Base-by-base conservation (phyloP, 2,329 filamentous ascomycete species). In the Sclerotinia nivalis region DNA sequence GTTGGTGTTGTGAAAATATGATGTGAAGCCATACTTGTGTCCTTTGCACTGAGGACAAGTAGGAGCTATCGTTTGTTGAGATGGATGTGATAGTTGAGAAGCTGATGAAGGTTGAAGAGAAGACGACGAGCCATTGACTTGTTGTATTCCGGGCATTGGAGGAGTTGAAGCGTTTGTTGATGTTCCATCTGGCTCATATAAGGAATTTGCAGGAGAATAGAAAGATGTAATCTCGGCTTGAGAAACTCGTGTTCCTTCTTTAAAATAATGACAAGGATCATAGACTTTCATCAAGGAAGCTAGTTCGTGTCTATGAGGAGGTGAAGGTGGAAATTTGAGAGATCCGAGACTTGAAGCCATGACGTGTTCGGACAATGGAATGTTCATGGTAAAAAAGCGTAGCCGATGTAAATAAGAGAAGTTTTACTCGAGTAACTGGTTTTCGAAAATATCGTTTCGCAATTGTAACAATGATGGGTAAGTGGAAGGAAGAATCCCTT, bases 1-100 rank as follows among this genome's bases (percentile, higher is more conserved):
- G 1, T 56, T 67, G 5, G 55, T 69, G 59, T 76, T 76, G 66
- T 77, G 75, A 68, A 77, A 77, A 60, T 77, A 77, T 4, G 72
- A 55, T 20, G 71, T 75, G 72, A 74, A 77, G 61, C 71, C 69
- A 66, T 75, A 76, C 22, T 72, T 73, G 22, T 72, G 66, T 15
- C 75, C 75, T 70, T 72, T 75, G 69, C 75, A 77, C 40, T 70
- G 60, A 12, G 68, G 65, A 45, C 75, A 76, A 20, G 64, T 60
- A 13, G 68, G 66, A 59, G 65, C 65, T 47, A 31, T 28, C 15
- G 37, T 31, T 45, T 28, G 28, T 13, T 37, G 37, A 22, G 22
- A 31, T 25, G 28, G 22, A 59, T 28, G 28, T 12, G 25, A 56
- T 10, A 7, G 28, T 31, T 25, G 15, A 34, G 54, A 58, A 49